These are phyloP conservation scores for Hypseocharis bilobata DNA, from an alignment of 441 rosid species.

Conservation along the genomic window DNA sequence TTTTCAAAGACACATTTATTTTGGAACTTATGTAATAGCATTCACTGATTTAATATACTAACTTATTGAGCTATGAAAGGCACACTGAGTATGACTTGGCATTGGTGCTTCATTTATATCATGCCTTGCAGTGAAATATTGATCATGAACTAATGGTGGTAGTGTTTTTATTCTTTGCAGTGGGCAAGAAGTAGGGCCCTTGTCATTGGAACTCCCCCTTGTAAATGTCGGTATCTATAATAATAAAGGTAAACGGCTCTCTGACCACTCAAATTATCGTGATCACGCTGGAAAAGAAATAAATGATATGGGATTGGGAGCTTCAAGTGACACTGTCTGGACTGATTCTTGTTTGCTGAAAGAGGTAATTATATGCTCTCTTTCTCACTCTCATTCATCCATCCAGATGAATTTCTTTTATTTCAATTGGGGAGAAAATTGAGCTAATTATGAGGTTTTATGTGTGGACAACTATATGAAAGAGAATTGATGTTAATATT, in stretches of 20 bases:
- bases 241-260: slow-evolving; percentile 25
- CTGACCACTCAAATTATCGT: slow-evolving; percentile 26
- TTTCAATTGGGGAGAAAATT: background rate
- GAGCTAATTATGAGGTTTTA: background rate
- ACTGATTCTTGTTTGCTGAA: slow-evolving; percentile 48
- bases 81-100: background rate
- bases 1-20: background rate
- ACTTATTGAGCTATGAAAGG: background rate
- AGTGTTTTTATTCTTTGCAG: slow-evolving; percentile 30
- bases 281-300: slow-evolving; percentile 18
- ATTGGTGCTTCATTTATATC: background rate
- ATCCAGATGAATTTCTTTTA: background rate
- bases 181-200: slow-evolving; percentile 62
- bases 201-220: slow-evolving; percentile 35
- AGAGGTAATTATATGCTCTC: slow-evolving; percentile 38
- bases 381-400: background rate
- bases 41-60: background rate
- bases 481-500: background rate
- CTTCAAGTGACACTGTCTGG: slow-evolving; percentile 38
- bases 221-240: slow-evolving; percentile 16
- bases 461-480: background rate
- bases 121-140: background rate
- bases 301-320: slow-evolving; percentile 18
- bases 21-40: background rate
- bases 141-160: background rate